Evolutionary conservation across 148 eudicot genomes (phyloP), one percentile per base, ranked within the genome.

Genomic region (Fagopyrum homotropicum): DNA sequence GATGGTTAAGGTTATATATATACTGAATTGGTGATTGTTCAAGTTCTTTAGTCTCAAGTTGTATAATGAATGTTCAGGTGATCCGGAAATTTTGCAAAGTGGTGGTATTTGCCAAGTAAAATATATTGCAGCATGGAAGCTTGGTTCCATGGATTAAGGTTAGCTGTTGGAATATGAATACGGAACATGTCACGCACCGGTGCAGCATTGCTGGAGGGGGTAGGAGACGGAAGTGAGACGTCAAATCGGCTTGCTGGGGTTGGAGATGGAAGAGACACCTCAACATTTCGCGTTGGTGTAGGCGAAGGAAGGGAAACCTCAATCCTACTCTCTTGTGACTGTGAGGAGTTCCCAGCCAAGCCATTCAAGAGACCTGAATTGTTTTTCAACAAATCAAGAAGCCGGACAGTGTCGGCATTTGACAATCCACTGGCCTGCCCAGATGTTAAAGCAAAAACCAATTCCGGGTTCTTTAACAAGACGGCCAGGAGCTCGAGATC

Each of bases 151-250:
- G 78, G 77, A 77, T 74, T 57, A 1, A 61, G 40, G 75, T 68
- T 16, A 22, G 26, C 26, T 22, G 26, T 22, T 22, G 26, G 26
- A 22, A 22, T 71, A 83, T 78, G 77, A 85, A 83, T 73, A 84
- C 87, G 83, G 78, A 49, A 49, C 52, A 12, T 82, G 59, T 81
- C 80, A 95, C 99, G 98, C 99, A 95, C 99, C 99, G 91, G 87
- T 84, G 87, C 92, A 86, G 81, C 86, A 75, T 90, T 80, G 90
- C 83, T 84, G 74, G 96, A 82, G 60, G 99, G 99, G 82, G 99
- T 92, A 69, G 99, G 99, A 78, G 98, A 95, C 19, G 99, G 99
- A 76, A 95, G 90, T 68, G 99, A 95, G 86, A 92, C 99, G 80
- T 89, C 93, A 63, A 85, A 80, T 74, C 87, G 82, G 89, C 87